These are phyloP conservation scores for Backusella westeae DNA, from an alignment of 192 early-diverging fungal genomes.

Conservation along the genomic window DNA sequence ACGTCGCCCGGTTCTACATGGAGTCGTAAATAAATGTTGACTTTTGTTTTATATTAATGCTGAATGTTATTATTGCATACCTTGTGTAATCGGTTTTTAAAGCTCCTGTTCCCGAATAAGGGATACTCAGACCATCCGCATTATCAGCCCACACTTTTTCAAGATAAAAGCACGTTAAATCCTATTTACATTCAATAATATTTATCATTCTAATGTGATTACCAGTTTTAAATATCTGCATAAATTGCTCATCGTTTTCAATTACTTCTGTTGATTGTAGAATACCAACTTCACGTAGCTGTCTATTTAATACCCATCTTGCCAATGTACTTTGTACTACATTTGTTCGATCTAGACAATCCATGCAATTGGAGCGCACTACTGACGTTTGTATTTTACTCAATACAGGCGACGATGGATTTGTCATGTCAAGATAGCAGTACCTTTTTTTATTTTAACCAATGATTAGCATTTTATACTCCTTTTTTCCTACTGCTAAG, in stretches of 20 bases:
- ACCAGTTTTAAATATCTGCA: constrained; percentile 78
- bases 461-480: not conserved
- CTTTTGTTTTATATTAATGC: not conserved
- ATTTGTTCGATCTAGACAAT: constrained; percentile 98
- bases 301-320: constrained; percentile 64
- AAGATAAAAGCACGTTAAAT: not conserved
- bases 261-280: constrained; percentile 59
- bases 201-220: constrained; percentile 1
- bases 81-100: constrained; percentile 97
- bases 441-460: constrained; percentile 42
- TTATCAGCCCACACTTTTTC: constrained; percentile 93
- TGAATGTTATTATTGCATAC: constrained; percentile 19
- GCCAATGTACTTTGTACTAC: constrained; percentile 97
- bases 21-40: not conserved
- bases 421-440: constrained; percentile 43
- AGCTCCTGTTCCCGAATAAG: constrained; percentile 95
- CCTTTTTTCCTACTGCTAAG: not conserved
- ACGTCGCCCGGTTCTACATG: constrained; percentile 78
- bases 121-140: constrained; percentile 84
- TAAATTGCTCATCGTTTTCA: constrained; percentile 62
- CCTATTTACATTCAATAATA: not conserved
- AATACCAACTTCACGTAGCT: constrained; percentile 67
- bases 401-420: constrained; percentile 33
- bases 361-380: constrained; percentile 96
- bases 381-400: constrained; percentile 68